These are phyloP conservation scores for Phoma sp. DNA, from an alignment of 2,329 filamentous ascomycete species.

Conservation along the genomic window DNA sequence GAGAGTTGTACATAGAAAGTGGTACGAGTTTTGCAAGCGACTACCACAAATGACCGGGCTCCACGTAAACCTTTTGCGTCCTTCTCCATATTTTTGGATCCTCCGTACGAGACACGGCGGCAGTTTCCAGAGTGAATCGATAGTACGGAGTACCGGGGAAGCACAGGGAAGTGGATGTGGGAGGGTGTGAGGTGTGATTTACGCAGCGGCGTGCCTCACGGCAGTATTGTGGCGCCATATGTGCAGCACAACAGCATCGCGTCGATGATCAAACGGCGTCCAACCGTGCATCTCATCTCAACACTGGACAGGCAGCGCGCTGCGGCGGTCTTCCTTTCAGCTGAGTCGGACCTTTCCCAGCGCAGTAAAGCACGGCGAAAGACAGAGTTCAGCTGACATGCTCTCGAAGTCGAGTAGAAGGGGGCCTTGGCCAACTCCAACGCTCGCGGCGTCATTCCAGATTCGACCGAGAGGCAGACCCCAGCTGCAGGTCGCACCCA, in stretches of 20 bases:
- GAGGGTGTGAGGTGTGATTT: neutral
- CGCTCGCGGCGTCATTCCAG: neutral
- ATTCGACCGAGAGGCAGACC: constrained; percentile 2
- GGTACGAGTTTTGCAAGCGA: constrained; percentile 3
- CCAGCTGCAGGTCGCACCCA: constrained; percentile 1
- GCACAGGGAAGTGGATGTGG: constrained; percentile 5
- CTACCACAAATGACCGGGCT: constrained; percentile 1
- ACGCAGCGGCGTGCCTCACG: constrained; percentile 2
- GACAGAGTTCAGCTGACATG: constrained; percentile 15
- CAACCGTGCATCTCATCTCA: neutral
- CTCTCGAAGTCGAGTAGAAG: constrained; percentile 6
- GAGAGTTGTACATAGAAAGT: neutral
- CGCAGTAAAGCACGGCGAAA: constrained; percentile 3
- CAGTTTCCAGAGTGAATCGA: neutral
- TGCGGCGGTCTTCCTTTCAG: neutral
- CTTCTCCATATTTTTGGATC: neutral
- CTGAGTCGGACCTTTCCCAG: constrained; percentile 4
- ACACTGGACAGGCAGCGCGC: neutral
- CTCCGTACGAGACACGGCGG: neutral
- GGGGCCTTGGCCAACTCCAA: neutral
- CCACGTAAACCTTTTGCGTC: neutral
- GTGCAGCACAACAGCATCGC: constrained; percentile 8
- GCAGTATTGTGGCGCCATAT: constrained; percentile 14
- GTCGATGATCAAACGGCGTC: neutral
- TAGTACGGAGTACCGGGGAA: neutral